Evolutionary conservation across 306 rosid species (phyloP).

Genomic region (Trifolium subterraneum): DNA sequence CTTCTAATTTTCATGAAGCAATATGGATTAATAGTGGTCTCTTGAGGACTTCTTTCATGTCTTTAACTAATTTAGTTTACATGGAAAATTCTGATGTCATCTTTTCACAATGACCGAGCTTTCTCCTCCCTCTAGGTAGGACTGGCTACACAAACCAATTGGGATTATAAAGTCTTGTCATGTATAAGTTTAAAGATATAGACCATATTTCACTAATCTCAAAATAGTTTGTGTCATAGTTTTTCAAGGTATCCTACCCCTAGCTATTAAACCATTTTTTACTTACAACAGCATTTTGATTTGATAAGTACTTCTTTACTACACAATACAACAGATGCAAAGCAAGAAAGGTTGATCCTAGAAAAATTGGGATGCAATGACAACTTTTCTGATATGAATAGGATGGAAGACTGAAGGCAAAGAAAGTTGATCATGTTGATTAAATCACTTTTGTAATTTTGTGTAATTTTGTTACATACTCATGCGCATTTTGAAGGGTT

Average conservation of each 20-base stretch:
- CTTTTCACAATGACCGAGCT: too few relatives aligned
- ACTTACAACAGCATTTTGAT: slow-evolving; percentile 19
- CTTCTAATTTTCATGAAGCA: slow-evolving; percentile 7
- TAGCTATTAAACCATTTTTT: background rate
- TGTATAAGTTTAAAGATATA: too few relatives aligned
- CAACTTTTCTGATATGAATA: slow-evolving; percentile 51
- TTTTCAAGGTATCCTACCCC: background rate
- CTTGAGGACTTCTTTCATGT: background rate
- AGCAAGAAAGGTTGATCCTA: slow-evolving; percentile 76
- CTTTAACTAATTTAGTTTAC: too few relatives aligned
- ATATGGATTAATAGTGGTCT: background rate
- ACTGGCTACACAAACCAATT: too few relatives aligned
- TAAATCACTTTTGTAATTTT: background rate
- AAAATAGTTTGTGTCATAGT: too few relatives aligned
- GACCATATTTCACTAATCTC: too few relatives aligned
- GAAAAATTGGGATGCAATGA: slow-evolving; percentile 67
- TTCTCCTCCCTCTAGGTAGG: too few relatives aligned
- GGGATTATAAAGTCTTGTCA: too few relatives aligned
- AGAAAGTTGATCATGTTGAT: slow-evolving; percentile 3
- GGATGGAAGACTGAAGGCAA: slow-evolving; percentile 42
- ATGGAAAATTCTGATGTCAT: too few relatives aligned
- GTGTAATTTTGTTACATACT: background rate
- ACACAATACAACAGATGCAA: slow-evolving; percentile 55
- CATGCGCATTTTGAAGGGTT: too few relatives aligned
- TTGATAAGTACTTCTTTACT: slow-evolving; percentile 49